Evolutionary conservation across 768 basidiomycete genomes (phyloP), one percentile per base, ranked within the genome.

Genomic region (Strobilomyces dryophilus): DNA sequence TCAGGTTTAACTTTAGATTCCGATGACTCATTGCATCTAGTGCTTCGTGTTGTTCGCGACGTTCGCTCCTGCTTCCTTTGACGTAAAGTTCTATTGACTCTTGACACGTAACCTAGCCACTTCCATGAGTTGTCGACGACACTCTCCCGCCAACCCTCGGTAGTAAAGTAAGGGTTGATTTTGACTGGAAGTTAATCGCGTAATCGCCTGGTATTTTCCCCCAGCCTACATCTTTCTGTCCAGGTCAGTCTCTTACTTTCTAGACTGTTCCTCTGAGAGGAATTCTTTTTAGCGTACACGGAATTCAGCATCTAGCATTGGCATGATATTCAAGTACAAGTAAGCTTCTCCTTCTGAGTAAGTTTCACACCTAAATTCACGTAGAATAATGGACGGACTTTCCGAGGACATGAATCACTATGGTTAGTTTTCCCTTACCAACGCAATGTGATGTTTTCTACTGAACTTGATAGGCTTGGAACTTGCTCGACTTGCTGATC

Each of bases 41-140:
- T 76, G 84, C 11, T 91, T 89, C 59, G 87, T 89, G 2, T 89
- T 98, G 69, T 98, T 99, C 65, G 86, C 91, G 8, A 98, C 95
- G 80, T 95, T 60, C 57, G 77, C 61, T 6, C 9, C 17, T 15
- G 18, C 26, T 32, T 60, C 49, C 20, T 40, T 43, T 4, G 2
- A 21, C 17, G 31, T n/a, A 29, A 7, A 41, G 29, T 12, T 9
- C 6, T 21, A 6, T 15, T 42, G 29, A 36, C 26, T 14, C 42
- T 57, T 62, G 26, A 64, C 39, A 17, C 27, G 5, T 45, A 9
- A 9, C 12, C 21, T 51, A 89, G 87, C 3, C 89, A 95, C 66
- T 95, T 93, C 63, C 74, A 76, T 45, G 93, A 97, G 61, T 76
- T 98, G 5, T 77, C 84, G 2, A 81, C 76, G 20, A 90, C 91